These are phyloP conservation scores for Paramecium sexaurelia DNA, from an alignment of 73 alveolate species.

Conservation along the genomic window DNA sequence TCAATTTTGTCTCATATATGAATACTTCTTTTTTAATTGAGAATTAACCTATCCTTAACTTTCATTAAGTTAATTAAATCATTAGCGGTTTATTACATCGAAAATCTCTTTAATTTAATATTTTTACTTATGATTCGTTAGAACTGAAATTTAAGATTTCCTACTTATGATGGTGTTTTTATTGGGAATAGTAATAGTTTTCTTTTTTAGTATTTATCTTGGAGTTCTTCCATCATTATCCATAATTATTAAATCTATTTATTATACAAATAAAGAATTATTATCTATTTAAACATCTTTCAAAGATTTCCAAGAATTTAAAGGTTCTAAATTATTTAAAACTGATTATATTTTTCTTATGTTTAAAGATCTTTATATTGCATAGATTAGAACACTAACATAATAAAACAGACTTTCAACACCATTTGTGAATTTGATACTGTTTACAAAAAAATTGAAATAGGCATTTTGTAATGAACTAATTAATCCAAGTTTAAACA, in stretches of 20 bases:
- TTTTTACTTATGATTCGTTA: neutral
- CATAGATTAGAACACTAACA: neutral
- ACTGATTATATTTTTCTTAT: neutral
- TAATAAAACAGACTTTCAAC: neutral
- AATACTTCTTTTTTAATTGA: neutral
- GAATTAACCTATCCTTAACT: neutral
- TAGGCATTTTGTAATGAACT: constrained; percentile 1
- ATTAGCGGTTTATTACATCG: neutral
- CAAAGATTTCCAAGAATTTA: neutral
- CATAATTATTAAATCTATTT: neutral
- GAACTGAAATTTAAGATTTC: neutral
- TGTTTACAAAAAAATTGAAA: neutral
- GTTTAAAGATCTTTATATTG: neutral
- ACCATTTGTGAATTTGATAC: neutral
- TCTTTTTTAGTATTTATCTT: neutral
- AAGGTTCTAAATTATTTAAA: neutral
- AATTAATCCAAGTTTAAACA: constrained; percentile 37
- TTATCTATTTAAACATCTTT: neutral
- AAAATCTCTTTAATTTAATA: neutral
- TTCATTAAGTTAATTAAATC: neutral
- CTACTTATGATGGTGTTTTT: neutral
- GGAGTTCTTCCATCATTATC: constrained; percentile 10
- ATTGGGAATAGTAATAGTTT: neutral
- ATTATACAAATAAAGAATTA: neutral
- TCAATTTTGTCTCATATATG: neutral